Evolutionary conservation across 1,139 yeast genomes (phyloP), one percentile per base, ranked within the genome.

Genomic region (Taiozyma sp.): DNA sequence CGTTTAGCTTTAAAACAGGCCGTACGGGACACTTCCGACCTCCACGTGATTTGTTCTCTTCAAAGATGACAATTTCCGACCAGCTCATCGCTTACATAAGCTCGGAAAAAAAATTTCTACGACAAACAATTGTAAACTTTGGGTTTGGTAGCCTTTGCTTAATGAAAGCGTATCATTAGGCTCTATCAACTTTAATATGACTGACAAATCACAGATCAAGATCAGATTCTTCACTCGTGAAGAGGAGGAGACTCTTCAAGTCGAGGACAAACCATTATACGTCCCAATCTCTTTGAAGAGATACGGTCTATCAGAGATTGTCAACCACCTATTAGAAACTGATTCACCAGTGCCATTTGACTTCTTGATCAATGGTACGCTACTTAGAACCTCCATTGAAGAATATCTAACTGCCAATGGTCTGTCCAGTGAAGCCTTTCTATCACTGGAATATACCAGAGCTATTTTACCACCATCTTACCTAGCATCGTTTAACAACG

Each of bases 381-480:
- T 90, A 52, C 72, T 91, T 54, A 82, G 95, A 58, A 78, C 86
- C 2, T 84, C 96, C 1, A 73, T 93, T 51, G 85, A 88, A 50
- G 95, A 86, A 24, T 91, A 91, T 68, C 73, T 93, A 60, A 75
- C 81, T 24, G 72, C 79, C 51, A 80, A 88, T 54, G 98, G 93
- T 8, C 74, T 91, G 48, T 88, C 97, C 6, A 78, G 83, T 46
- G 99, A 93, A 76, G 80, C 89, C 0, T 81, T 85, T 51, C 69
- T 93, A 54, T 83, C 83, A 37, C 72, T 93, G 51, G 99, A 93
- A 65, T 93, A 93, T 70, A 89, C 97, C 19, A 78, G 96, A 59
- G 91, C 97, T 1, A 88, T 91, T 44, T 77, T 91, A 52, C 99
- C 99, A 22, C 99, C 99, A 14, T 83, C 93, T 42, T 91, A 82